Evolutionary conservation across 192 early-diverging fungal genomes (phyloP).

Genomic region (Coemansia sp.): DNA sequence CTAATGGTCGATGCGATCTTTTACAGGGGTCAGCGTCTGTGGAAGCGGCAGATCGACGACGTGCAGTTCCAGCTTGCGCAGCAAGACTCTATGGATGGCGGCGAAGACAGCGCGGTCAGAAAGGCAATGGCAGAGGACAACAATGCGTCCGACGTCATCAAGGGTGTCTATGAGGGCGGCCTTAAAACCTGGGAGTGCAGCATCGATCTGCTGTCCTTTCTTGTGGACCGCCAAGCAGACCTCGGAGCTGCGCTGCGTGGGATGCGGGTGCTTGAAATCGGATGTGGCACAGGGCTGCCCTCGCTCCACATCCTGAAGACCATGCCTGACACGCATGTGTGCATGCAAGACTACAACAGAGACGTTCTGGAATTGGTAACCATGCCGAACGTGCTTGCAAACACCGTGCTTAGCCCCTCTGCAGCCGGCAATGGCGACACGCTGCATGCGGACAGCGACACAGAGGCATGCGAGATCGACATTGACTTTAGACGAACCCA

Average conservation of each 20-base stretch:
- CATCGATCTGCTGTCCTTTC: constrained; percentile 76
- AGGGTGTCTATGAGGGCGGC: constrained; percentile 92
- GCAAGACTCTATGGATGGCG: constrained; percentile 64
- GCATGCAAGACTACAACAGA: constrained; percentile 94
- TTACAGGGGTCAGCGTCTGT: constrained; percentile 45
- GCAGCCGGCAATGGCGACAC: constrained; percentile 62
- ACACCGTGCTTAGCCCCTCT: constrained; percentile 58
- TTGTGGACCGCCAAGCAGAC: constrained; percentile 50
- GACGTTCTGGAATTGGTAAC: constrained; percentile 86
- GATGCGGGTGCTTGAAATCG: constrained; percentile 61
- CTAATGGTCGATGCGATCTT: constrained; percentile 45
- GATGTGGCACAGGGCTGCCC: constrained; percentile 87
- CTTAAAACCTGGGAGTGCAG: constrained; percentile 98
- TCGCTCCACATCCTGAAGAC: constrained; percentile 71
- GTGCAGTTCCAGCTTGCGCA: constrained; percentile 82
- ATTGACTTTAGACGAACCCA: constrained; percentile 46
- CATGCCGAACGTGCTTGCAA: constrained; percentile 86
- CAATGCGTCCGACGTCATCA: constrained; percentile 69
- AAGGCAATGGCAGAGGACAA: constrained; percentile 35
- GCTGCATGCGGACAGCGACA: constrained; percentile 35
- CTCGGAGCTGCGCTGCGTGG: neutral
- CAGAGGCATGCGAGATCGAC: constrained; percentile 46
- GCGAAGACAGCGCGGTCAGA: constrained; percentile 28
- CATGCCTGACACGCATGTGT: constrained; percentile 56
- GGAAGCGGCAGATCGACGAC: constrained; percentile 74